Conservation (phyloP, 371 early-diverging fungal species). For the Mortierella polycephala region DNA sequence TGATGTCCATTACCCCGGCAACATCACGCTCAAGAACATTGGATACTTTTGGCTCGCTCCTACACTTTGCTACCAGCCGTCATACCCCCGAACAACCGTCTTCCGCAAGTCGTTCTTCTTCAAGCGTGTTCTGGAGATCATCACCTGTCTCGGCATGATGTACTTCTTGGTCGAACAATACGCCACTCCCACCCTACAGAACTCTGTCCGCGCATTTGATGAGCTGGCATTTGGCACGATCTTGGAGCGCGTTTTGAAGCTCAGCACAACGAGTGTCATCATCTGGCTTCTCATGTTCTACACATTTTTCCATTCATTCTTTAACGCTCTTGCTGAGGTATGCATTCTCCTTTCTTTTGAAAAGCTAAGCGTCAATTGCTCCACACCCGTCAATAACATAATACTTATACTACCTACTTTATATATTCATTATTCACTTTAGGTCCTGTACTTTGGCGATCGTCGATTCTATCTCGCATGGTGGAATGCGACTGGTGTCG, state of each 20-base stretch:
- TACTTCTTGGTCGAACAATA: conserved; percentile 87
- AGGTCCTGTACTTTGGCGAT: conserved; percentile 87
- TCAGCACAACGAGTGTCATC: conserved; percentile 82
- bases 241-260: conserved; percentile 86
- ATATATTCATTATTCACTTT: not conserved
- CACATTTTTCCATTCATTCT: conserved; percentile 85
- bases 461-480: conserved; percentile 89
- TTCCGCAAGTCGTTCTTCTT: conserved; percentile 81
- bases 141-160: conserved; percentile 76
- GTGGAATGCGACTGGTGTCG: conserved; percentile 90
- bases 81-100: conserved; percentile 79
- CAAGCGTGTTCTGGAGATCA: conserved; percentile 81
- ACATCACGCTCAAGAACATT: conserved; percentile 75
- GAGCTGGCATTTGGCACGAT: conserved; percentile 72
- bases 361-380: not conserved
- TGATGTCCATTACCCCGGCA: conserved; percentile 77
- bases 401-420: not conserved
- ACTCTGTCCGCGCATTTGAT: conserved; percentile 81
- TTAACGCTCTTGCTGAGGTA: conserved; percentile 85
- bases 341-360: not conserved
- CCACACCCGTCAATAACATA: too few species aligned
- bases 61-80: conserved; percentile 92
- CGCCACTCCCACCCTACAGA: conserved; percentile 86
- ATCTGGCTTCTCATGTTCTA: conserved; percentile 94
- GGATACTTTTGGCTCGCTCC: conserved; percentile 86